These are phyloP conservation scores for Solioccasus polychromus DNA, from an alignment of 768 basidiomycete species.

Conservation along the genomic window DNA sequence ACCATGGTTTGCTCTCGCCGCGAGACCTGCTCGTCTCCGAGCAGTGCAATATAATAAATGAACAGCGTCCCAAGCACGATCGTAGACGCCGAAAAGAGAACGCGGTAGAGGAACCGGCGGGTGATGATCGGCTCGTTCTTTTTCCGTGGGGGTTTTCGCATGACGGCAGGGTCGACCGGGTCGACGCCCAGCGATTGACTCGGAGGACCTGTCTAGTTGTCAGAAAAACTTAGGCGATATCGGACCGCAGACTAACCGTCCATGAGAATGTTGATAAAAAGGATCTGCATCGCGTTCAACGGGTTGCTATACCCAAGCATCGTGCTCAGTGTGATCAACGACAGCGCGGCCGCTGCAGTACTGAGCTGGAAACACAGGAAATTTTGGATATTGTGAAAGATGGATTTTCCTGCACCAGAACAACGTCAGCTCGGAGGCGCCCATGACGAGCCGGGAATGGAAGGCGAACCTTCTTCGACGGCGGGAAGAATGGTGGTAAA, in stretches of 20 bases:
- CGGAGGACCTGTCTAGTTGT: slow-evolving; percentile 64
- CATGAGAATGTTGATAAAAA: slow-evolving; percentile 99
- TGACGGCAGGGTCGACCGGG: slow-evolving; percentile 90
- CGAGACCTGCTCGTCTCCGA: slow-evolving; percentile 77
- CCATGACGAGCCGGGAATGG: neutral
- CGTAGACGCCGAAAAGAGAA: slow-evolving; percentile 89
- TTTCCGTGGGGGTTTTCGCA: slow-evolving; percentile 88
- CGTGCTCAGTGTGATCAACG: slow-evolving; percentile 93
- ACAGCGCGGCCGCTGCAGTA: slow-evolving; percentile 93
- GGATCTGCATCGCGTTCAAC: slow-evolving; percentile 96
- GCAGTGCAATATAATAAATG: slow-evolving; percentile 76
- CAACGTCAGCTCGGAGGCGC: neutral
- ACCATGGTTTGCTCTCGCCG: slow-evolving; percentile 96
- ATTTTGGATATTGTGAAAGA: slow-evolving; percentile 99
- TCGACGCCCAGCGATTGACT: slow-evolving; percentile 96
- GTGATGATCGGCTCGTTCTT: slow-evolving; percentile 91
- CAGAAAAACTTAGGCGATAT: neutral
- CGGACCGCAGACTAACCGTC: slow-evolving; percentile 64
- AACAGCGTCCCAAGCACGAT: slow-evolving; percentile 89
- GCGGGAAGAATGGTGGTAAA: slow-evolving; percentile 93
- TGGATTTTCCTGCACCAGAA: slow-evolving; percentile 71
- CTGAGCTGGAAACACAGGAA: slow-evolving; percentile 96
- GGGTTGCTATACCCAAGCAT: slow-evolving; percentile 88
- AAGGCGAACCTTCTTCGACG: slow-evolving; percentile 74
- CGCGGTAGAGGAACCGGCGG: slow-evolving; percentile 65